Base-by-base conservation (phyloP, 768 basidiomycete species). In the Dioszegia aurantiaca region DNA sequence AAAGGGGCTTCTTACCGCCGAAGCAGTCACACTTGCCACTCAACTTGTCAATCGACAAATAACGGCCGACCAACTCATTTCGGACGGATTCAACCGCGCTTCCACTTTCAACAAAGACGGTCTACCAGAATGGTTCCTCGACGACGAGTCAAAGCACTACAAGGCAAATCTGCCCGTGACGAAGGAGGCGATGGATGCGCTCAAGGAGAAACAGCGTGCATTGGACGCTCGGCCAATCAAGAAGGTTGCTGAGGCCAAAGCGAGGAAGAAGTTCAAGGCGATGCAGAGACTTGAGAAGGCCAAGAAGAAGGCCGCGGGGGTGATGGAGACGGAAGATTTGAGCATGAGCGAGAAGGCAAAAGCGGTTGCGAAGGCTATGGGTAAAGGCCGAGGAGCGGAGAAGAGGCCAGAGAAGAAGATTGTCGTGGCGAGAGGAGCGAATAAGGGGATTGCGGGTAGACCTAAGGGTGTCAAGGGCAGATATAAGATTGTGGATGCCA, bases 231-330 rank as follows among this genome's bases (percentile, higher is more conserved):
- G 95, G 24, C 95, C 95, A 17, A 98, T 99, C 79, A 98, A 95
- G 80, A 99, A 99, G 81, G 84, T 98, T 6, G 95, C 94, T 9
- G 95, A 98, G 78, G 95, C 95, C 14, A 98, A 98, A 77, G 92
- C 90, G 27, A 84, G 95, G 61, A 99, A 99, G 79, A 97, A 97
- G 79, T 79, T 89, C 73, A 90, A 86, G 77, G 90, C 92, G 11
- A 82, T 83, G 12, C 87, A 88, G 64, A 82, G 86, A 45, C 78
- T 97, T 12, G 90, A 93, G 68, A 94, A 90, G 77, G 89, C 90
- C 10, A 84, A 90, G 83, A 94, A 90, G 80, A 98, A 92, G 78
- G 95, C 93, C 1, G 91, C 97, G 70, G 91, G 90, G 46, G 85
- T 98, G 40, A 91, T 88, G 67, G 77, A 77, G 30, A 72, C 77